Evolutionary conservation across 768 basidiomycete species (phyloP).

Genomic region (Hortiboletus campestris): DNA sequence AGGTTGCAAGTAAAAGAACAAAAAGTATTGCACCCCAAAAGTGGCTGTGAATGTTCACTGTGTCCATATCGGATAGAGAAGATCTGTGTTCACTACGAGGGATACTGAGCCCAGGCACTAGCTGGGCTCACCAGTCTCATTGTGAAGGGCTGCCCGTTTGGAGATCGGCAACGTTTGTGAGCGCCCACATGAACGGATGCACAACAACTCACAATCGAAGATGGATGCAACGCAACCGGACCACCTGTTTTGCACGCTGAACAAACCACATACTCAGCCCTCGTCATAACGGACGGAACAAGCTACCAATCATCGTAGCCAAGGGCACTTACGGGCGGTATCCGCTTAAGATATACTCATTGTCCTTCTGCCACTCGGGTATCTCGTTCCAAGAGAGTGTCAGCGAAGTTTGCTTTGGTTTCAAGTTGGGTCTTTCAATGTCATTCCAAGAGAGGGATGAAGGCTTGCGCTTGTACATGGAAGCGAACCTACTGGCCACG

Average conservation of each 20-base stretch:
- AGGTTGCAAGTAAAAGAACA: constrained; percentile 50
- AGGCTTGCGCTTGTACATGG: constrained; percentile 17
- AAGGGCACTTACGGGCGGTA: constrained; percentile 57
- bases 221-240: constrained; percentile 60
- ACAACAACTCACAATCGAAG: constrained; percentile 56
- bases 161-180: constrained; percentile 17
- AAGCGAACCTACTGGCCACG: background rate
- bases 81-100: constrained; percentile 1
- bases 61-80: constrained; percentile 12
- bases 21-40: constrained; percentile 68
- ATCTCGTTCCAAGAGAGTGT: constrained; percentile 58
- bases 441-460: constrained; percentile 10
- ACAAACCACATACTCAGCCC: constrained; percentile 1
- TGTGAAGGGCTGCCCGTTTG: constrained; percentile 60
- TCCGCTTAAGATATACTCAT: constrained; percentile 67
- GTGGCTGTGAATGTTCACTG: constrained; percentile 88
- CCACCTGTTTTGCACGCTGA: constrained; percentile 61
- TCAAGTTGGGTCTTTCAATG: background rate
- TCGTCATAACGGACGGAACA: background rate
- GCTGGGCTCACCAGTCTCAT: constrained; percentile 59
- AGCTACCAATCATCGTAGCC: background rate
- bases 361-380: constrained; percentile 70
- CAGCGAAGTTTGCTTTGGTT: background rate
- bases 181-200: constrained; percentile 11
- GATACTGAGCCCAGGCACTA: background rate